Evolutionary conservation across 73 alveolate genomes (phyloP).

Genomic region (Tetrahymena elliotti): DNA sequence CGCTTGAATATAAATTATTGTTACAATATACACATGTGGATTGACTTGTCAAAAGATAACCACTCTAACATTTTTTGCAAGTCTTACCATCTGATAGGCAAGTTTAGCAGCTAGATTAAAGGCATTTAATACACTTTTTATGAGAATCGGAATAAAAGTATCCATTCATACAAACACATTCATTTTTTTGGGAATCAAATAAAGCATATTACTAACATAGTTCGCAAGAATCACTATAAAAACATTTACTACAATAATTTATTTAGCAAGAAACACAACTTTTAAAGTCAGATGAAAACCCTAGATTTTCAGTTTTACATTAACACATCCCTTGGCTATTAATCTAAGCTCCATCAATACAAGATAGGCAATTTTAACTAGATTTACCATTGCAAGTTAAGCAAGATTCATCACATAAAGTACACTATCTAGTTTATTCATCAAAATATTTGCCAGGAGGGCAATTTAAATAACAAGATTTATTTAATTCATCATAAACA

Average conservation of each 20-base stretch:
- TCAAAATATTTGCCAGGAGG: neutral
- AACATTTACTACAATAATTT: neutral
- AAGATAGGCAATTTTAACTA: neutral
- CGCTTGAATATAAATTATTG: neutral
- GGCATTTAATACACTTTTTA: neutral
- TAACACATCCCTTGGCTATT: neutral
- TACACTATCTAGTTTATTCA: neutral
- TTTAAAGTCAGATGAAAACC: neutral
- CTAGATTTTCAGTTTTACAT: neutral
- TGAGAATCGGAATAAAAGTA: neutral
- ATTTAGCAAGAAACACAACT: neutral
- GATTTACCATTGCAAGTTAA: neutral
- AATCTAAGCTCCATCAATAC: neutral
- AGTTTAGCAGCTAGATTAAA: neutral
- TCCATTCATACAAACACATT: neutral
- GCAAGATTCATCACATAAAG: neutral
- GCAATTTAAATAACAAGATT: neutral
- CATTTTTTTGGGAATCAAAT: neutral
- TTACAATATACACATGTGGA: neutral
- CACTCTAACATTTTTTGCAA: neutral
- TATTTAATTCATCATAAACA: neutral
- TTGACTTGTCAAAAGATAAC: neutral
- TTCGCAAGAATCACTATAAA: neutral
- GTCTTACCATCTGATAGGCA: neutral
- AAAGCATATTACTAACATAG: neutral